Base-by-base conservation (phyloP, 176 grass and related monocot genomes). In the Canna indica region DNA sequence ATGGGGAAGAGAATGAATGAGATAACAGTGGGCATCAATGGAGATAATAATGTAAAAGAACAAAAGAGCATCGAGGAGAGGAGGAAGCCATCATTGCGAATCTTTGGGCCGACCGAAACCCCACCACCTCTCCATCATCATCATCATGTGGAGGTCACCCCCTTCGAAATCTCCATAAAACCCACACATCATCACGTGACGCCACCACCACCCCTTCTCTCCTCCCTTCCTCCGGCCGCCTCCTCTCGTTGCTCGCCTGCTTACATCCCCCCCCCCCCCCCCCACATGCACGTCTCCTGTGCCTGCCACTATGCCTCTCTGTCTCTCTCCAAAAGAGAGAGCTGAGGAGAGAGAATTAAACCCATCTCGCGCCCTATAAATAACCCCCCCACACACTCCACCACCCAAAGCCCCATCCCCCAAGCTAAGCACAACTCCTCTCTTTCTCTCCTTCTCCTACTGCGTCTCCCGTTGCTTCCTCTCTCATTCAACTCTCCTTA, bases 31-130 rank as follows among this genome's bases (percentile, higher is more conserved):
- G 70, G 20, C 34, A 78, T 72, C 25, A 69, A 77, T 73, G 64
- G 41, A 58, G 65, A 77, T 72, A 75, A 76, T 84, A 76, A 79
- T 75, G 76, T 63, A 39, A 70, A 70, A 79, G 73, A 83, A 68
- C 75, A 83, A 83, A 83, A 83, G 64, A 83, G 69, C 59, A 79
- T 83, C 81, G 70, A 84, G 77, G 32, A 74, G 74, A 20, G 61
- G 74, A 15, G 79, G 63, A 33, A 56, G 80, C 79, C 88, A 97
- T 99, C 86, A 99, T 99, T 90, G 88, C 89, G 89, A 99, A 99
- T 99, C 94, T 66, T 93, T 85, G 82, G 89, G 89, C 89, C 94
- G 84, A 69, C 87, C 65, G 71, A 90, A n/a, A 84, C 75, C 91
- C 83, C 91, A 69, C 42, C 33, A 22, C 35, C 27, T n/a, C 30